Evolutionary conservation across 257 asterid species (phyloP).

Genomic region (Solanum pennellii): DNA sequence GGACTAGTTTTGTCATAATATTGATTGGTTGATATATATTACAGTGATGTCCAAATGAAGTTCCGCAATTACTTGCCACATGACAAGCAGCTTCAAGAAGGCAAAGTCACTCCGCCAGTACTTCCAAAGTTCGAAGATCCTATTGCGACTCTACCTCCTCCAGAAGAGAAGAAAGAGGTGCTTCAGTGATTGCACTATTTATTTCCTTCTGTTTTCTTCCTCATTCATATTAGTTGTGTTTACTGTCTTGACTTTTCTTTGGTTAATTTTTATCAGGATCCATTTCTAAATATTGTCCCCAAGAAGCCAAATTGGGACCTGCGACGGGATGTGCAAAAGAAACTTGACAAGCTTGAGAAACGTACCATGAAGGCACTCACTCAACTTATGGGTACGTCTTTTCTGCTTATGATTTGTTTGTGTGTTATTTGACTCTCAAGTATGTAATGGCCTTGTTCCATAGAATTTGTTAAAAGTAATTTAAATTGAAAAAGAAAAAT

Average conservation of each 20-base stretch:
- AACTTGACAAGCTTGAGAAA: conserved; percentile 83
- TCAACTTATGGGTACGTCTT: conserved; percentile 55
- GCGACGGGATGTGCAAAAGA: conserved; percentile 87
- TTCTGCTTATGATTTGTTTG: background rate
- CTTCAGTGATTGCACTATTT: background rate
- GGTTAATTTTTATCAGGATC: conserved; percentile 42
- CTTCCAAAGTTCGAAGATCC: conserved; percentile 92
- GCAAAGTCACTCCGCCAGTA: conserved; percentile 76
- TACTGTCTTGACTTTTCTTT: background rate
- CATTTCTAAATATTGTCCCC: conserved; percentile 89
- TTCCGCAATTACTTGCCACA: conserved; percentile 97
- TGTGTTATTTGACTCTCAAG: background rate
- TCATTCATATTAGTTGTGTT: background rate
- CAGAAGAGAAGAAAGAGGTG: conserved; percentile 80
- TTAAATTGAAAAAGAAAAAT: background rate
- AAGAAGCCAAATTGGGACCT: conserved; percentile 98
- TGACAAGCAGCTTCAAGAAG: conserved; percentile 93
- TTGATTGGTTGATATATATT: background rate
- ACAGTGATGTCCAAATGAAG: conserved; percentile 61
- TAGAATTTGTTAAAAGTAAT: background rate
- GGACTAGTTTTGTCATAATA: background rate
- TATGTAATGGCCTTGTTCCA: background rate
- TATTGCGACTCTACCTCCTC: conserved; percentile 42
- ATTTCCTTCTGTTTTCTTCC: background rate
- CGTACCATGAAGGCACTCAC: conserved; percentile 79